Conservation (phyloP, 352 stramenopile species). For the Globisporangium recalcitrans region DNA sequence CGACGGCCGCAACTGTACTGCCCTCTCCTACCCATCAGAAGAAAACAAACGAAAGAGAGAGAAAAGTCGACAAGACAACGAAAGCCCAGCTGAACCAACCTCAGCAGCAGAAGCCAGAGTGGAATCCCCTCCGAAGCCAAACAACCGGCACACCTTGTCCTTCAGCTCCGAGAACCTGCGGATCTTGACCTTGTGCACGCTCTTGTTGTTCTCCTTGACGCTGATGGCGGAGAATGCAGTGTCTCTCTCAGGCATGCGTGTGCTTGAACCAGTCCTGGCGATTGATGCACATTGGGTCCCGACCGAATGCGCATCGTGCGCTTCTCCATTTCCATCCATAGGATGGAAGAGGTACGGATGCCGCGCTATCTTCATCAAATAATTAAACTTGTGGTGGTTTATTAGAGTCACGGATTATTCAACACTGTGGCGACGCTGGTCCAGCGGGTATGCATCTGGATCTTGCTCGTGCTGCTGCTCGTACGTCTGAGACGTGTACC, state of each 20-base stretch:
- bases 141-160: not conserved
- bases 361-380: not conserved
- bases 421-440: conserved; percentile 17
- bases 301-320: not conserved
- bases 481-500: conserved; percentile 8
- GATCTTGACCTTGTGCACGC: conserved; percentile 6
- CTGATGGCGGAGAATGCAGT: not conserved
- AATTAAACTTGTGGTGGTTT: not conserved
- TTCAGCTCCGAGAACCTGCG: conserved; percentile 3
- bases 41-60: too few species aligned
- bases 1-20: too few species aligned
- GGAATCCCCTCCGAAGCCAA: not conserved
- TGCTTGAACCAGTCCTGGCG: too few species aligned
- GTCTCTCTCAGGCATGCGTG: not conserved
- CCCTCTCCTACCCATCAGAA: too few species aligned
- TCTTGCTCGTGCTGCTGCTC: conserved; percentile 14
- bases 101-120: not conserved
- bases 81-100: not conserved
- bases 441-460: not conserved
- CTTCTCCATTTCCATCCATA: too few species aligned
- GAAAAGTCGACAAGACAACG: not conserved
- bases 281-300: not conserved
- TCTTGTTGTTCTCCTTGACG: not conserved
- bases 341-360: too few species aligned
- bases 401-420: conserved; percentile 3